Evolutionary conservation across 805 yeast species (phyloP), one percentile per base, ranked within the genome.

Genomic region (Kuraishia capsulata): DNA sequence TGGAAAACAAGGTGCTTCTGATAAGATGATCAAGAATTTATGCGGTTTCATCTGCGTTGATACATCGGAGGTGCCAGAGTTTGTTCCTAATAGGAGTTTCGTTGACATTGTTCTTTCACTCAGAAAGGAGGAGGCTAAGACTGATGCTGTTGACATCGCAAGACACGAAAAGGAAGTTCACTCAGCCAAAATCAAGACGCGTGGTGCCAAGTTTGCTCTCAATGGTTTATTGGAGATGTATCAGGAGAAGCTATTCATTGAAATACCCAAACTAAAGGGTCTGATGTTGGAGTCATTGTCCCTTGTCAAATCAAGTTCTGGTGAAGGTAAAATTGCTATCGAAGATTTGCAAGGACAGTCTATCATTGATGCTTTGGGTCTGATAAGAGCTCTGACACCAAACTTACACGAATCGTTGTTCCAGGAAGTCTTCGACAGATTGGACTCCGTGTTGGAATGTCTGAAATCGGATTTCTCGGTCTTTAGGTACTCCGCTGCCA

Each of bases 1-100:
- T 4, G 76, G 74, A 6, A 87, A 88, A 52, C 56, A 54, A n/a
- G 78, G 78, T 28, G 92, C 90, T 1, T 78, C 90, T 2, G 94
- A 86, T 48, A 92, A 92, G 54, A 82, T 94, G 45, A 76, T 86
- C 33, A 90, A 86, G 55, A 92, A 92, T 52, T 62, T 94, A 40
- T 85, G 96, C 61, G 95, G 90, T 0, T 90, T 90, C 54, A 54
- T 92, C 37, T 92, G 98, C 62, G 96, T 89, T 24, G 98, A 90
- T 54, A 87, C 96, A 0, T 76, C 92, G 3, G 97, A 89, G 53
- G 96, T 90, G 24, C 98, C 98, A 2, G 97, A 87, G 51, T 92
- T 86, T 52, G 66, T 68, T 13, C 79, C 82, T 33, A 83, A 84
- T 48, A 71, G 73, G 29, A 57, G 61, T 11, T 64, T 69, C 40